These are phyloP conservation scores for Sphagnurus paluster DNA, from an alignment of 1,284 basidiomycete genomes.

Conservation along the genomic window DNA sequence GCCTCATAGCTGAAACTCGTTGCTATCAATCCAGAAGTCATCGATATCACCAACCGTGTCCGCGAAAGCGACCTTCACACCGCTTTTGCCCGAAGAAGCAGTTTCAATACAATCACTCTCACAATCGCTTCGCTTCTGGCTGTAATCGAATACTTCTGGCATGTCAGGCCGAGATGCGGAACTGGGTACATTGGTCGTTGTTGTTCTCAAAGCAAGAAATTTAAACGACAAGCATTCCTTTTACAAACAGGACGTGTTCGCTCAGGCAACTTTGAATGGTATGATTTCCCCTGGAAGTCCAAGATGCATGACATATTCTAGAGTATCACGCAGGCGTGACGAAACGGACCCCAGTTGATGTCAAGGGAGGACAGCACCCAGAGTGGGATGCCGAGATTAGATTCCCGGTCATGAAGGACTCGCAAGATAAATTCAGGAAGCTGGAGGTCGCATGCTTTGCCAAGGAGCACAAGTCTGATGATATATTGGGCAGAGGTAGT, in stretches of 20 bases:
- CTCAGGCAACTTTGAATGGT: conserved; percentile 49
- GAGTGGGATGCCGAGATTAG: conserved; percentile 76
- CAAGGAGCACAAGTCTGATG: conserved; percentile 59
- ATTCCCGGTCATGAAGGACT: conserved; percentile 53
- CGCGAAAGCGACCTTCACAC: too few relatives aligned
- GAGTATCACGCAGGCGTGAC: conserved; percentile 37
- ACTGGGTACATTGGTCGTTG: conserved; percentile 71
- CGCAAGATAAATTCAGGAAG: conserved; percentile 47
- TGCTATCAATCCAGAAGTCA: too few relatives aligned
- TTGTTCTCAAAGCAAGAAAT: conserved; percentile 73
- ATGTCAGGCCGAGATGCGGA: conserved; percentile 35
- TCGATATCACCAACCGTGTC: too few relatives aligned
- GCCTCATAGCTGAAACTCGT: not conserved
- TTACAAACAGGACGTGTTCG: conserved; percentile 76
- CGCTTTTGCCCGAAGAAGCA: too few relatives aligned
- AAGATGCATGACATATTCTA: conserved; percentile 5
- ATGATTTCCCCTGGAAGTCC: conserved; percentile 17
- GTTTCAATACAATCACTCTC: too few relatives aligned
- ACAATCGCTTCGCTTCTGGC: not conserved
- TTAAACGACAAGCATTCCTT: conserved; percentile 71
- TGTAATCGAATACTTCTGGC: not conserved
- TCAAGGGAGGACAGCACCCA: conserved; percentile 76
- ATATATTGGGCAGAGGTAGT: conserved; percentile 59
- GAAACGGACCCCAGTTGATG: conserved; percentile 60
- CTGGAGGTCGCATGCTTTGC: conserved; percentile 66